These are phyloP conservation scores for Oleoguttula mirabilis DNA, from an alignment of 495 filamentous ascomycete species.

Conservation along the genomic window DNA sequence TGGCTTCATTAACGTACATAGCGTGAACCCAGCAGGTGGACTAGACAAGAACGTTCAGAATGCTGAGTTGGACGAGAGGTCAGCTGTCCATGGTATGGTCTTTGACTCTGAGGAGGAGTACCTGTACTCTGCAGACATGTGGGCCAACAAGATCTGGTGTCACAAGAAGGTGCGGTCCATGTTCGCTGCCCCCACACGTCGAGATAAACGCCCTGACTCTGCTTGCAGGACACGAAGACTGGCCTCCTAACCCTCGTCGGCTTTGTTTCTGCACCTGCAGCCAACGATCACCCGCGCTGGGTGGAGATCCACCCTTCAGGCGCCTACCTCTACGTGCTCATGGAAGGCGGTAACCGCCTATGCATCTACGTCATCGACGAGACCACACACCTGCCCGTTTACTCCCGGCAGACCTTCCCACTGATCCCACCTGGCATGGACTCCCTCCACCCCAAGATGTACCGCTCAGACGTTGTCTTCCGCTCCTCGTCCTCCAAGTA, in stretches of 20 bases:
- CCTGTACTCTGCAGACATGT: slow-evolving; percentile 75
- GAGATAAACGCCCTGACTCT: background rate
- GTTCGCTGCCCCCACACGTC: background rate
- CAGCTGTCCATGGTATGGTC: slow-evolving; percentile 79
- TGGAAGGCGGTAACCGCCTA: slow-evolving; percentile 73
- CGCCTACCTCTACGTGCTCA: slow-evolving; percentile 68
- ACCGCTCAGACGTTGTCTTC: slow-evolving; percentile 67
- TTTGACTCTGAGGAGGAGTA: slow-evolving; percentile 76
- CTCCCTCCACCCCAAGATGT: slow-evolving; percentile 36
- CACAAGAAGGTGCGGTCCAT: slow-evolving; percentile 49
- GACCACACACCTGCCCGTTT: slow-evolving; percentile 64
- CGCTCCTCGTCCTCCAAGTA: slow-evolving; percentile 53
- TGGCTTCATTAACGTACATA: slow-evolving; percentile 67
- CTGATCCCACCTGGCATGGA: slow-evolving; percentile 56
- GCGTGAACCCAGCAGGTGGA: slow-evolving; percentile 46
- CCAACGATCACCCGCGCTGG: slow-evolving; percentile 71
- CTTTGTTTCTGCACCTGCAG: slow-evolving; percentile 54
- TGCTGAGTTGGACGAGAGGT: slow-evolving; percentile 59
- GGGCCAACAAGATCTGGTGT: slow-evolving; percentile 75
- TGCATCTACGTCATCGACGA: slow-evolving; percentile 71
- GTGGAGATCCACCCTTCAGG: slow-evolving; percentile 66
- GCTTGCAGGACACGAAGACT: slow-evolving; percentile 33
- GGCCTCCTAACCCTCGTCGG: slow-evolving; percentile 56
- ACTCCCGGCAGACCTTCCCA: slow-evolving; percentile 63
- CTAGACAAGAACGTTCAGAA: slow-evolving; percentile 64